These are phyloP conservation scores for Penstemon barbatus DNA, from an alignment of 257 asterid species.

Conservation along the genomic window DNA sequence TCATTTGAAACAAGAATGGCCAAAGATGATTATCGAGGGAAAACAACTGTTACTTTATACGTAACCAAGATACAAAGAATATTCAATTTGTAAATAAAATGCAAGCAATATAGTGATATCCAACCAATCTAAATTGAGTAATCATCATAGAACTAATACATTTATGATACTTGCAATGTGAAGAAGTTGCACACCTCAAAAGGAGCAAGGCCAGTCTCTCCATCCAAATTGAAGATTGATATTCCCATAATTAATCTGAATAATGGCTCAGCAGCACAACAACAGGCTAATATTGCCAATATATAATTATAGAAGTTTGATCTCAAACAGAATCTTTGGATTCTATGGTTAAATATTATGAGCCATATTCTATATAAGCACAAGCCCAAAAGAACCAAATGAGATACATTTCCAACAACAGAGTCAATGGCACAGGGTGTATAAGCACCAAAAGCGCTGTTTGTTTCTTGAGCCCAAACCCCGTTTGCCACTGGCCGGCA, in stretches of 20 bases:
- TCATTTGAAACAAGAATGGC: neutral
- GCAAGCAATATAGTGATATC: neutral
- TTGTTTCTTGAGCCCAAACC: constrained; percentile 59
- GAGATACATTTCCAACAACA: constrained; percentile 58
- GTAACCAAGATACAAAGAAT: neutral
- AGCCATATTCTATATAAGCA: constrained; percentile 66
- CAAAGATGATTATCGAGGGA: constrained; percentile 2
- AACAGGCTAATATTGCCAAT: constrained; percentile 52
- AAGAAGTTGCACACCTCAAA: constrained; percentile 58
- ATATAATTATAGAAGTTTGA: constrained; percentile 58
- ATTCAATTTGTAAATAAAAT: neutral
- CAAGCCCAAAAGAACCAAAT: constrained; percentile 55
- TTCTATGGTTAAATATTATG: constrained; percentile 39
- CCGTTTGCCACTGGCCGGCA: constrained; percentile 73
- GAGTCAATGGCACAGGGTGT: constrained; percentile 79
- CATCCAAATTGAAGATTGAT: constrained; percentile 61
- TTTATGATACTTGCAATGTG: neutral
- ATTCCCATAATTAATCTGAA: constrained; percentile 62
- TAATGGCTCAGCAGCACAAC: constrained; percentile 67
- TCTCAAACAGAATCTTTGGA: constrained; percentile 52
- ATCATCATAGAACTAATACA: neutral
- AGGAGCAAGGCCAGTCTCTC: constrained; percentile 60
- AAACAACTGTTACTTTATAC: neutral
- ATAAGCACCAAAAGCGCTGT: constrained; percentile 68
- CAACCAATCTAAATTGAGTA: constrained; percentile 1